A percentile compares a stretch with the other conserved stretches of the same genome.
Conservation (phyloP, 1,139 yeast species). For the Yamadazyma atlantica region DNA sequence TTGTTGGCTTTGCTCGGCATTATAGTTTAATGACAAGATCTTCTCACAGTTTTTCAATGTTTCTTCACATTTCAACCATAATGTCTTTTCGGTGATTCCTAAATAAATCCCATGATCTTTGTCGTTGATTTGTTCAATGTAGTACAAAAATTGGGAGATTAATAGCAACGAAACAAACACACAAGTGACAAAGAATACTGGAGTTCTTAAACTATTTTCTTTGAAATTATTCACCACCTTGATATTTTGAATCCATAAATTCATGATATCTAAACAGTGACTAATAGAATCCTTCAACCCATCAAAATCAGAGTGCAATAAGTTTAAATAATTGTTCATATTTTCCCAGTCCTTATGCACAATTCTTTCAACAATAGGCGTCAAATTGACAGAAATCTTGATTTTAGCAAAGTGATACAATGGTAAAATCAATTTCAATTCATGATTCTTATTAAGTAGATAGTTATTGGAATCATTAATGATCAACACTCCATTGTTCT, state of each 20-base stretch:
- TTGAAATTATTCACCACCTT: slow-evolving; percentile 61
- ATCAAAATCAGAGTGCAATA: slow-evolving; percentile 47
- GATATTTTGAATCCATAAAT: slow-evolving; percentile 69
- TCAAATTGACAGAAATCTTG: slow-evolving; percentile 56
- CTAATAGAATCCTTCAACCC: slow-evolving; percentile 58
- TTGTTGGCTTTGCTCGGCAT: slow-evolving; percentile 1
- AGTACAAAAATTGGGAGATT: slow-evolving; percentile 59
- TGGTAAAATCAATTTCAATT: slow-evolving; percentile 64
- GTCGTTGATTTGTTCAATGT: slow-evolving; percentile 43
- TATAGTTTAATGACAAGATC: slow-evolving; percentile 14
- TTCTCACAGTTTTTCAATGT: slow-evolving; percentile 57
- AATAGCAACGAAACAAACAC: slow-evolving; percentile 60
- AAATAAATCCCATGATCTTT: slow-evolving; percentile 17
- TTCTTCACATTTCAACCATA: slow-evolving; percentile 52
- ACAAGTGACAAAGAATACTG: slow-evolving; percentile 71
- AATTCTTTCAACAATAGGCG: slow-evolving; percentile 56
- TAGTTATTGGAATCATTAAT: slow-evolving; percentile 54
- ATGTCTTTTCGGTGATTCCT: slow-evolving; percentile 40
- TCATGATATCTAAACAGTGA: slow-evolving; percentile 57
- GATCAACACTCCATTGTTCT: slow-evolving; percentile 59
- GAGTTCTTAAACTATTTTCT: slow-evolving; percentile 66
- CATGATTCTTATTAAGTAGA: slow-evolving; percentile 50
- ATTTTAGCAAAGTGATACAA: slow-evolving; percentile 63
- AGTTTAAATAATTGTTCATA: slow-evolving; percentile 54
- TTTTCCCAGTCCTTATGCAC: slow-evolving; percentile 64